Evolutionary conservation across 768 basidiomycete genomes (phyloP), one percentile per base, ranked within the genome.

Genomic region (Flagelloscypha sp.): DNA sequence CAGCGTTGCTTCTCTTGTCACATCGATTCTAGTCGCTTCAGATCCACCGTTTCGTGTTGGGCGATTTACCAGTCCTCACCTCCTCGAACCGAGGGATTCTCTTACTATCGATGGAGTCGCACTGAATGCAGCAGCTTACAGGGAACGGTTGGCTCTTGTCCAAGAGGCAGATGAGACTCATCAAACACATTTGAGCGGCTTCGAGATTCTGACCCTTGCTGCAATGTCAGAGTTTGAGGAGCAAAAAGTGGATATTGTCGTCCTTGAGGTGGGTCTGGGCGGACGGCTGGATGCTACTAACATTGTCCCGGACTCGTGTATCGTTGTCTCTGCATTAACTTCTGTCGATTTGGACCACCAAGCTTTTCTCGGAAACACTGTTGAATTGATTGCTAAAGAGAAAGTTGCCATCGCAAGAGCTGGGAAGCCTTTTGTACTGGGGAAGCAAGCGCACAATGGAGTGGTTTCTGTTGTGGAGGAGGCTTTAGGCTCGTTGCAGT

Each of bases 261-360:
- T 98, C 7, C 57, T 95, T 28, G 94, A 99, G 59, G 93, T 90
- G 7, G 94, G 95, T 0, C 81, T 99, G 83, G 95, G 95, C 0
- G 95, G 95, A 4, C 68, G 76, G 3, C 58, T 82, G 33, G 95
- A 98, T 54, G 94, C 95, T 13, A 99, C 95, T 3, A 99, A 99
- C 53, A 70, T 84, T 36, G 74, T 98, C 13, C 72, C 85, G 2
- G 72, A 81, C 29, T 64, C 70, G 1, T 62, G 62, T 33, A 71
- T 93, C 27, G 56, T 89, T 21, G 75, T 80, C 2, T 87, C 85
- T n/a, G 84, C 77, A 21, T 64, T 98, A 18, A 88, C 92, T 0
- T 59, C 79, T 3, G 85, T 98, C 15, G 93, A 90, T 55, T 62
- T 98, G 27, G 95, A 99, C 59, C 95, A 98, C 56, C 89, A 93